Conservation (phyloP, 352 stramenopile species). For the Phytopythium boreale region DNA sequence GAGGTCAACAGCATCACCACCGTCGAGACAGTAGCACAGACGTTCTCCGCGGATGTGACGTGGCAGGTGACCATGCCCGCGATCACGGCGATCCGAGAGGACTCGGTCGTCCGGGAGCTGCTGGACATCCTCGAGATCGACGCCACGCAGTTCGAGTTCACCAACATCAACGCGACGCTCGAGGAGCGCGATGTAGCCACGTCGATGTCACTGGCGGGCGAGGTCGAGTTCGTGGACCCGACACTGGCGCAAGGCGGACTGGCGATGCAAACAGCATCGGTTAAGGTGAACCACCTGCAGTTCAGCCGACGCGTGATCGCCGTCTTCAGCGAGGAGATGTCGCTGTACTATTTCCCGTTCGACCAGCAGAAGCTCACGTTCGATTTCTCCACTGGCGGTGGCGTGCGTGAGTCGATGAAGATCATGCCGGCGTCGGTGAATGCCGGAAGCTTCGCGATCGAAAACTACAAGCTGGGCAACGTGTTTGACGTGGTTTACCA, state of each 20-base stretch:
- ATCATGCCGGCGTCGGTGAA: conserved; percentile 31
- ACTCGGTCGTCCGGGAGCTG: conserved; percentile 35
- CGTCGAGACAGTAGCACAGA: conserved; percentile 43
- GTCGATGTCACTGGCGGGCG: conserved; percentile 21
- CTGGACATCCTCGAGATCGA: conserved; percentile 41
- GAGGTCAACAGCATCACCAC: conserved; percentile 35
- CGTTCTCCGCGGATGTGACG: conserved; percentile 44
- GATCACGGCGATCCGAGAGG: conserved; percentile 38
- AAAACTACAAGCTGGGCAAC: conserved; percentile 55
- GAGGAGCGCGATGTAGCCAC: conserved; percentile 31
- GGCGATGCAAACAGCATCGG: conserved; percentile 8
- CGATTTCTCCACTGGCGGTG: conserved; percentile 31
- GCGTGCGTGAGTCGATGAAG: conserved; percentile 28
- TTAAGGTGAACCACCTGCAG: conserved; percentile 32
- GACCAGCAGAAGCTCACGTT: conserved; percentile 62
- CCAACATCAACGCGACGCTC: conserved; percentile 35
- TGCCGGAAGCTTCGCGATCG: conserved; percentile 39
- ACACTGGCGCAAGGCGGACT: conserved; percentile 15
- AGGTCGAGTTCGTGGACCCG: conserved; percentile 24
- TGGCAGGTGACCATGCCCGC: conserved; percentile 38
- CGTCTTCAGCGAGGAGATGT: conserved; percentile 57
- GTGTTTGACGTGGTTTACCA: conserved; percentile 48
- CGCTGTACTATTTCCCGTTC: conserved; percentile 51
- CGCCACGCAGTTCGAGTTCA: conserved; percentile 39
- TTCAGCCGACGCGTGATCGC: conserved; percentile 38